phyloP scores from a whole-genome alignment of 1,139 yeast genomes.

The Geotrichum aggregatum region DNA sequence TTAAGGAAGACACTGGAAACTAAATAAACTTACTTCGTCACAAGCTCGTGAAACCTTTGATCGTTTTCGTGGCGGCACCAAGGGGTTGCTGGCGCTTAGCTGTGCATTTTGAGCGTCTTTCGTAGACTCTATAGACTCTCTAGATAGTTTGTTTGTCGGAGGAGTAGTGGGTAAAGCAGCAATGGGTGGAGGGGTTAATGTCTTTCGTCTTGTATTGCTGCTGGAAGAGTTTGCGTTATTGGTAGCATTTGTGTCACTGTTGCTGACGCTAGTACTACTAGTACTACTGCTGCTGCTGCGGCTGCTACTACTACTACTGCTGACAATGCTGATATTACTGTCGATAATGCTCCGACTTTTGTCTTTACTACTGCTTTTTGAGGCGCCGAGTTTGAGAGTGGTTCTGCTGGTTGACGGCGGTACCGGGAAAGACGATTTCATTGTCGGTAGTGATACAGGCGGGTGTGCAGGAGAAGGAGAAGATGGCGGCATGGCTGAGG shows the following conservation, averaged over 20 bases:
- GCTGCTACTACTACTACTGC: too few species aligned
- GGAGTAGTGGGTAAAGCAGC: not conserved
- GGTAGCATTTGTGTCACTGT: too few species aligned
- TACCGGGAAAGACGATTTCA: not conserved
- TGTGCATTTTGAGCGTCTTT: too few species aligned
- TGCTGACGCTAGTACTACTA: too few species aligned
- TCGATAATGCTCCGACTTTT: too few species aligned
- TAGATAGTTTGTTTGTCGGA: not conserved
- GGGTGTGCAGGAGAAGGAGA: not conserved
- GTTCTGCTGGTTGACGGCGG: too few species aligned
- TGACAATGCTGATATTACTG: too few species aligned
- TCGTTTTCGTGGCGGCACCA: slow-evolving; percentile 38
- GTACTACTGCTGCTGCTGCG: too few species aligned
- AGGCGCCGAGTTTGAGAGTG: too few species aligned
- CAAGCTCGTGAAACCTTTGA: slow-evolving; percentile 45
- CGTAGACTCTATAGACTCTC: too few species aligned
- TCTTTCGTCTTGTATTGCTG: not conserved
- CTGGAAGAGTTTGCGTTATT: not conserved
- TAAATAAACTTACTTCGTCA: slow-evolving; percentile 33
- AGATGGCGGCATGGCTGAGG: not conserved
- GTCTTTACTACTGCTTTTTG: too few species aligned
- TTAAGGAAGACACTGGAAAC: not conserved
- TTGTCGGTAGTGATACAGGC: not conserved
- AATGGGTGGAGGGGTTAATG: too few species aligned
- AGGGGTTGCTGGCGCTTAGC: slow-evolving; percentile 1